phyloP scores from a whole-genome alignment of 768 basidiomycete genomes.

The Mycena vitilis region DNA sequence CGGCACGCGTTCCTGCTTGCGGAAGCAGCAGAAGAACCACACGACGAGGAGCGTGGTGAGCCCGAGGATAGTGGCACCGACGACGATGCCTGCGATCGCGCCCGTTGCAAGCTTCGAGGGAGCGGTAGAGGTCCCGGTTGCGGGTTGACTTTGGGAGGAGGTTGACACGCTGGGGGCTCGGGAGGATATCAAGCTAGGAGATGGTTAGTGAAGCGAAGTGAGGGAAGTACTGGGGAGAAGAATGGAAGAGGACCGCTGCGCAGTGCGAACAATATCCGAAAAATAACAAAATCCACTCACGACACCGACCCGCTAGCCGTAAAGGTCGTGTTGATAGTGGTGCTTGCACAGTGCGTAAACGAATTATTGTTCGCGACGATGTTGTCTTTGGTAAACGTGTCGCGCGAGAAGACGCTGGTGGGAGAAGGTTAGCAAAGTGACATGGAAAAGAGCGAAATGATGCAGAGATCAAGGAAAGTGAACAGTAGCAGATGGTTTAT shows the following conservation, averaged over 20 bases:
- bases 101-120: conserved; percentile 12
- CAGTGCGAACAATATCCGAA: no score
- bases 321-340: conserved; percentile 27
- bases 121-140: not conserved
- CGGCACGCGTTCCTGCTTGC: not conserved
- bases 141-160: no score
- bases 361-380: conserved; percentile 28
- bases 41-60: not conserved
- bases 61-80: conserved; percentile 25
- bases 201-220: no score
- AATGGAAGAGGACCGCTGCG: no score
- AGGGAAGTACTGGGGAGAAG: no score
- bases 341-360: conserved; percentile 36
- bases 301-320: not conserved
- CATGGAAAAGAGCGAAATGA: no score
- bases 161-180: no score
- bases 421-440: not conserved
- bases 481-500: no score
- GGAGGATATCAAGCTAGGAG: no score
- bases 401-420: conserved; percentile 32
- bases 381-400: conserved; percentile 28
- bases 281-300: not conserved
- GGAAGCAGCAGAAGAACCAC: conserved; percentile 20
- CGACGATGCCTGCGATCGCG: conserved; percentile 34
- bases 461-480: no score